These are phyloP conservation scores for Malassezia dermatis DNA, from an alignment of 1,284 basidiomycete genomes.

Conservation along the genomic window DNA sequence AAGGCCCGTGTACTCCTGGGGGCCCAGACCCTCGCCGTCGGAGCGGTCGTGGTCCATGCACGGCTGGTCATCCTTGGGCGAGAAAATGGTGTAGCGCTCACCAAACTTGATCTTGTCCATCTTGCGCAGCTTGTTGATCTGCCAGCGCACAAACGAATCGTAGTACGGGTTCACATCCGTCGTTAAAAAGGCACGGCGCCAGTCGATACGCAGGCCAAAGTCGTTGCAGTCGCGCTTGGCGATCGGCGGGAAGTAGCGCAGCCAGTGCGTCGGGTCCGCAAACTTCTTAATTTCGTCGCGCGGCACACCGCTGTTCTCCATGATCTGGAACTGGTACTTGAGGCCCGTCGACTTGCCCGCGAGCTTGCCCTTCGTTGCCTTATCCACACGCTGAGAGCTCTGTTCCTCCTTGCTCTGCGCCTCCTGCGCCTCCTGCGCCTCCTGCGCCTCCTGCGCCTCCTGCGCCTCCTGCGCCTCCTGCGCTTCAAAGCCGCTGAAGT, in stretches of 20 bases:
- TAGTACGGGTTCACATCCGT: conserved; percentile 95
- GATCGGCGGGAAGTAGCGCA: conserved; percentile 91
- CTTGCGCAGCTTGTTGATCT: conserved; percentile 81
- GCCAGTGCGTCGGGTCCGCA: conserved; percentile 84
- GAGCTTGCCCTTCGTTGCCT: conserved; percentile 93
- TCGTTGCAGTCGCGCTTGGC: conserved; percentile 69
- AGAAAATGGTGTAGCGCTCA: conserved; percentile 96
- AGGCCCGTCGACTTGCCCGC: conserved; percentile 84
- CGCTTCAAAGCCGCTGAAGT: conserved; percentile 65
- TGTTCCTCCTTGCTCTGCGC: neutral
- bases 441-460: conserved; percentile 17
- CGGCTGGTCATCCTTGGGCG: conserved; percentile 96
- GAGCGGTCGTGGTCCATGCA: conserved; percentile 99
- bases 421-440: conserved; percentile 19
- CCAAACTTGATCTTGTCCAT: conserved; percentile 61
- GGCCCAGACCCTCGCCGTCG: conserved; percentile 86
- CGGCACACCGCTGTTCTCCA: conserved; percentile 73
- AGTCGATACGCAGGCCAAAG: conserved; percentile 90
- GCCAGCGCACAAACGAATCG: conserved; percentile 95
- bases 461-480: conserved; percentile 17
- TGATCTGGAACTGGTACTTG: conserved; percentile 97
- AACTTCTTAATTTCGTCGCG: conserved; percentile 87
- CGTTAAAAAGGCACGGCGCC: conserved; percentile 89
- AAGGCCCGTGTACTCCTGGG: conserved; percentile 89
- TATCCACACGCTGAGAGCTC: conserved; percentile 48